Base-by-base conservation (phyloP, 345 rosid species). In the Nasturtium officinale region DNA sequence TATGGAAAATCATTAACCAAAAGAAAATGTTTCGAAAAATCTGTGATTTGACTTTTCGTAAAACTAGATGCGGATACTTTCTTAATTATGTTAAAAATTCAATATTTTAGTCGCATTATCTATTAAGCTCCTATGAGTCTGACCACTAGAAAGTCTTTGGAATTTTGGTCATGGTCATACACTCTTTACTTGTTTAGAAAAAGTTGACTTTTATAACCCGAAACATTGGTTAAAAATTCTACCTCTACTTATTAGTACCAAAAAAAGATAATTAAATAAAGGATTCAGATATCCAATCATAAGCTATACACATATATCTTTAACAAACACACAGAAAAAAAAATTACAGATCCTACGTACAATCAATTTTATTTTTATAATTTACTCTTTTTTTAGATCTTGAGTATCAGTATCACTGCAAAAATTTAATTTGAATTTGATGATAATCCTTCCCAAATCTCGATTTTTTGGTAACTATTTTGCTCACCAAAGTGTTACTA, bases 1-100 rank as follows among this genome's bases (percentile, higher is more conserved):
- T 79, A 86, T 25, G 79, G 21, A 23, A 5, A 45, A 13, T 20
- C 16, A n/a, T 45, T n/a, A n/a, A 40, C 13, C n/a, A n/a, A 45
- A 15, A 45, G 21, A 6, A 45, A 45, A 45, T 16, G 21, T 46
- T 57, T 57, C 35, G 10, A 3, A 45, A 45, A 20, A 30, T 45
- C 6, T 56, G 12, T 69, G 55, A 45, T 32, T 69, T n/a, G 67
- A 70, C 50, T 59, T 58, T 70, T 59, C 48, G 26, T 33, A 33
- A n/a, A 23, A 23, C 2, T 23, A 23, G n/a, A 6, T 32, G 20
- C 9, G 30, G 5, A 20, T 15, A 62, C 17, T 29, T 43, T 72
- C 28, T 32, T 32, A 42, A 56, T n/a, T 38, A 5, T 7, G 5
- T 12, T 20, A 25, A 56, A 56, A n/a, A 30, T 30, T 16, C 13